Evolutionary conservation across 2,329 filamentous ascomycete species (phyloP), one percentile per base, ranked within the genome.

Genomic region (Microdochium trichocladiopsis): DNA sequence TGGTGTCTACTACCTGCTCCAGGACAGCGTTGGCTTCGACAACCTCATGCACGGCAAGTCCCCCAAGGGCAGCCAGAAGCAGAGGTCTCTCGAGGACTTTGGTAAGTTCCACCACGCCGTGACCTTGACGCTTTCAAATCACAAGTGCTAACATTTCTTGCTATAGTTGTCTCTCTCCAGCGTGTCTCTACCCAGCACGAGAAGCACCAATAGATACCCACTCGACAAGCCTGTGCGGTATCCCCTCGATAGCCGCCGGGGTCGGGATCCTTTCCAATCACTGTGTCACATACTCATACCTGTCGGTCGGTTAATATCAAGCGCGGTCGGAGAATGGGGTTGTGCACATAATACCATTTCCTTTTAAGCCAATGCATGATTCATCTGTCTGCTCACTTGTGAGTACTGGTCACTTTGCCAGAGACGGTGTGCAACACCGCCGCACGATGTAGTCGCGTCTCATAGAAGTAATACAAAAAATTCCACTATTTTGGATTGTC

Each of bases 31-130:
- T 56, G 86, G 86, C 57, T 95, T 95, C 70, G 88, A 95, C 73
- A 93, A 94, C 76, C 78, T 95, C 58, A 94, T 95, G 88, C 90
- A 95, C 74, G 89, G 90, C 67, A 92, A 92, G 77, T 87, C 84
- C 57, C 83, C 83, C 60, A 90, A 91, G 79, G 84, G 86, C 71
- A 86, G 83, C 73, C 80, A 86, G 72, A 92, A 90, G 80, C 88
- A 93, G 75, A 81, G 89, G 62, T 89, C 86, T 47, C 79, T 93
- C 57, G 90, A 95, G 77, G 90, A 95, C 75, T 95, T 95, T 65
- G 84, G 87, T 90, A 84, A 81, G 85, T 79, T 60, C 56, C 54
- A 33, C 24, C 48, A 16, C 33, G n/a, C 53, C 48, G 8, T n/a
- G 21, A 14, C 25, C 22, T 47, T 28, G 50, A 37, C 36, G 10